A percentile compares a stretch with the other conserved stretches of the same genome.
Evolutionary conservation across 176 grass and related monocot genomes (phyloP).

Genomic region (Sorghum bicolor): DNA sequence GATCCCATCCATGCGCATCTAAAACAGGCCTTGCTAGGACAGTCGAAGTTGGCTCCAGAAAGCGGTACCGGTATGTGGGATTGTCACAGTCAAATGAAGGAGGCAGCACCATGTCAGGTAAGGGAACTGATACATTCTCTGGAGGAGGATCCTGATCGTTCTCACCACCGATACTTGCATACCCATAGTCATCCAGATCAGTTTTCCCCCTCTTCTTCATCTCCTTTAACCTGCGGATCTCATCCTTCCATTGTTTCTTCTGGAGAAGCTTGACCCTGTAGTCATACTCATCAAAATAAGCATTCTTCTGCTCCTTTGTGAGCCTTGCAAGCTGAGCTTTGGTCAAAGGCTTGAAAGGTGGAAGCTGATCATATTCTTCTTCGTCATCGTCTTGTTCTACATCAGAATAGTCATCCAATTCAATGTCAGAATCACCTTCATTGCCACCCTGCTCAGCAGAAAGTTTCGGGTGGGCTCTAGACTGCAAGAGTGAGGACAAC

Average conservation of each 20-base stretch:
- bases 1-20: conserved; percentile 86
- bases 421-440: conserved; percentile 65
- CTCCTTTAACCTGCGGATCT: conserved; percentile 81
- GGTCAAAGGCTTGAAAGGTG: conserved; percentile 86
- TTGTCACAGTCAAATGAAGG: conserved; percentile 85
- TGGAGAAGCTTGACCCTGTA: conserved; percentile 95
- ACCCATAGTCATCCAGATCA: conserved; percentile 52
- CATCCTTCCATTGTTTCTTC: conserved; percentile 99
- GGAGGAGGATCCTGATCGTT: conserved; percentile 79
- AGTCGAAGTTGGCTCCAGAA: conserved; percentile 71
- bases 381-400: conserved; percentile 82
- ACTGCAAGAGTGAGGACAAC: conserved; percentile 79
- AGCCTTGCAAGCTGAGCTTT: conserved; percentile 85
- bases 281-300: conserved; percentile 97
- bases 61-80: conserved; percentile 84
- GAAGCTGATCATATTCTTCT: conserved; percentile 95
- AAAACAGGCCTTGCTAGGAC: conserved; percentile 80
- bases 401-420: conserved; percentile 77
- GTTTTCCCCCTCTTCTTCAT: conserved; percentile 80
- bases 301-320: conserved; percentile 78
- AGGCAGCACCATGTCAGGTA: conserved; percentile 90
- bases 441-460: conserved; percentile 62
- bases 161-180: conserved; percentile 48
- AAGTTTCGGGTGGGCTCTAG: conserved; percentile 72
- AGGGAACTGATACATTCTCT: conserved; percentile 67